Evolutionary conservation across 352 stramenopile species (phyloP), one percentile per base, ranked within the genome.

Genomic region (Pythium aquatile): DNA sequence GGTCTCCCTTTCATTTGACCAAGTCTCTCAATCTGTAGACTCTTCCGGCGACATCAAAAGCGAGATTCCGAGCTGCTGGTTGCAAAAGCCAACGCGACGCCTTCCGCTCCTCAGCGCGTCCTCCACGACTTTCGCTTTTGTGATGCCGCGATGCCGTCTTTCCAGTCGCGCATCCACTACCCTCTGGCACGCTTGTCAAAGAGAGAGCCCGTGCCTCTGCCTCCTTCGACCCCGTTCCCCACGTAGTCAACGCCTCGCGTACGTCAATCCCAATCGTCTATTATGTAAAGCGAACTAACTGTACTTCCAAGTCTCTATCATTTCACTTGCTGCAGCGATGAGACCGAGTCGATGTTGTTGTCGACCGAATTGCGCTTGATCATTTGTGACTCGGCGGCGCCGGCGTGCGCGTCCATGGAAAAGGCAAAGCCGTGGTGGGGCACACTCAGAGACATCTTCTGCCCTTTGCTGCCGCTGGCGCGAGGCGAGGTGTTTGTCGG

Each of bases 361-460:
- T 44, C 30, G 9, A 62, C 8, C 29, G 61, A 54, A 28, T 59
- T 51, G 26, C 49, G 40, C 49, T 69, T 72, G 32, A 75, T 68
- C 16, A 87, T 57, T 26, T 78, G 63, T 16, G 78, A 66, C 63
- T 93, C 82, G 16, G 75, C 78, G 2, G 74, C 77, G 30, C 76
- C 76, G 2, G 82, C 79, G 24, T 87, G 74, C 7, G 72, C 55
- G 49, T 91, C 84, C 55, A 74, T 79, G 11, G 82, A 91, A 67
- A 91, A 93, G 11, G 84, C 84, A 70, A 90, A 93, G 1, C 82
- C 84, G 51, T 87, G 75, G 63, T 91, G 55, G 3, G 63, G 55
- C 28, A 85, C 28, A 58, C 66, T 40, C 71, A 75, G 26, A 75
- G 74, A 44, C 76, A 48, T 28, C 55, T 80, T 55, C 16, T 79